A percentile compares a stretch with the other conserved stretches of the same genome.
Conservation (phyloP, 164 flowering plant species). For the Umbilicus rupestris region DNA sequence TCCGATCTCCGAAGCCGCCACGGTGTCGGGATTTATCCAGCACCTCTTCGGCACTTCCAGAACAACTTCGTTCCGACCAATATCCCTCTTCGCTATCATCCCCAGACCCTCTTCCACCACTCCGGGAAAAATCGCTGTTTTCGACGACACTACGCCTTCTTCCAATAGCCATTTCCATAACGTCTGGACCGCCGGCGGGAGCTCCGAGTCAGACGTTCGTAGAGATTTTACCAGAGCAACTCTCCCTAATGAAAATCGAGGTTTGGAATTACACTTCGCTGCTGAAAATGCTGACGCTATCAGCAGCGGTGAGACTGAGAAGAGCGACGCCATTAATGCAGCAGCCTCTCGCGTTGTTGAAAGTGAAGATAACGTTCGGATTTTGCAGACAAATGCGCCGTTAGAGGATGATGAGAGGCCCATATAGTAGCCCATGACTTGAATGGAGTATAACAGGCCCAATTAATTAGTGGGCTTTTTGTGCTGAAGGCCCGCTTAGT, state of each 20-base stretch:
- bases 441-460: no score
- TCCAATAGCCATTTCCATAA: slow-evolving; percentile 74
- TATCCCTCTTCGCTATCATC: slow-evolving; percentile 54
- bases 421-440: no score
- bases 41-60: slow-evolving; percentile 73
- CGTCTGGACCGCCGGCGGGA: slow-evolving; percentile 31
- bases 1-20: slow-evolving; percentile 73
- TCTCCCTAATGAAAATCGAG: neutral
- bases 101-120: slow-evolving; percentile 70
- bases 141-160: slow-evolving; percentile 49
- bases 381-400: neutral
- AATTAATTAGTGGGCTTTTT: no score
- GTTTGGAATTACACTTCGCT: neutral
- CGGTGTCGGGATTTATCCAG: slow-evolving; percentile 81
- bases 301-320: neutral
- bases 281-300: neutral
- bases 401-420: neutral
- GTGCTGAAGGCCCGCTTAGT: no score
- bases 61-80: slow-evolving; percentile 63
- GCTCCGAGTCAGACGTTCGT: slow-evolving; percentile 17
- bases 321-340: slow-evolving; percentile 1
- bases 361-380: neutral
- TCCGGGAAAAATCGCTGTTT: slow-evolving; percentile 47
- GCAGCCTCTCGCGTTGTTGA: neutral
- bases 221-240: slow-evolving; percentile 13